Evolutionary conservation across 768 basidiomycete genomes (phyloP).

Genomic region (Mycena kentingensis): DNA sequence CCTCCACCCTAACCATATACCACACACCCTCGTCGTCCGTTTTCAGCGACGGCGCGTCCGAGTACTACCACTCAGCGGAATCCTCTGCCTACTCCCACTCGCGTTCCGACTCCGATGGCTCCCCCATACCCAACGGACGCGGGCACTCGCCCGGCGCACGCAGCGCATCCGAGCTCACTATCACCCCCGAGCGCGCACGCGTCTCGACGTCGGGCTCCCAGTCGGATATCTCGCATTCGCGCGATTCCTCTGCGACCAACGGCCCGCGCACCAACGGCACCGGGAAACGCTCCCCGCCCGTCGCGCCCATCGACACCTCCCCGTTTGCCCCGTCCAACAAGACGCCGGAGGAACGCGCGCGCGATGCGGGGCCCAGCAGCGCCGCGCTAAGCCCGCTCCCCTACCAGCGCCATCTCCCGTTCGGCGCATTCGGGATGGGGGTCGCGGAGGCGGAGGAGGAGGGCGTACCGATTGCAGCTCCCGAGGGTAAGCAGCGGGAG

Average conservation of each 20-base stretch:
- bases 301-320: background rate
- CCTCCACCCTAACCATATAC: slow-evolving; percentile 54
- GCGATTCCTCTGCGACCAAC: no score
- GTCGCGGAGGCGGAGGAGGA: background rate
- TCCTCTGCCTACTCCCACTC: slow-evolving; percentile 45
- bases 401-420: slow-evolving; percentile 21
- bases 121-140: background rate
- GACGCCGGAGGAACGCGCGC: background rate
- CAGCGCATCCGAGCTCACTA: slow-evolving; percentile 16
- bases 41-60: slow-evolving; percentile 38
- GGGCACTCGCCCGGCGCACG: background rate
- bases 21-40: slow-evolving; percentile 82
- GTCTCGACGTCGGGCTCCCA: background rate
- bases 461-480: no score
- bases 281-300: background rate
- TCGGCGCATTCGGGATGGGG: slow-evolving; percentile 3
- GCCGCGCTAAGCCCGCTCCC: slow-evolving; percentile 13
- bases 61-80: slow-evolving; percentile 60
- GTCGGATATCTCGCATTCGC: background rate
- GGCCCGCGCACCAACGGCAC: no score
- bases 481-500: no score
- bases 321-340: background rate
- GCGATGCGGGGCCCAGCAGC: slow-evolving; percentile 4
- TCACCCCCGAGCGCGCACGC: slow-evolving; percentile 13
- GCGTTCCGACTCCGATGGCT: background rate